Evolutionary conservation across 768 basidiomycete genomes (phyloP).

Genomic region (Boletus coccyginus): DNA sequence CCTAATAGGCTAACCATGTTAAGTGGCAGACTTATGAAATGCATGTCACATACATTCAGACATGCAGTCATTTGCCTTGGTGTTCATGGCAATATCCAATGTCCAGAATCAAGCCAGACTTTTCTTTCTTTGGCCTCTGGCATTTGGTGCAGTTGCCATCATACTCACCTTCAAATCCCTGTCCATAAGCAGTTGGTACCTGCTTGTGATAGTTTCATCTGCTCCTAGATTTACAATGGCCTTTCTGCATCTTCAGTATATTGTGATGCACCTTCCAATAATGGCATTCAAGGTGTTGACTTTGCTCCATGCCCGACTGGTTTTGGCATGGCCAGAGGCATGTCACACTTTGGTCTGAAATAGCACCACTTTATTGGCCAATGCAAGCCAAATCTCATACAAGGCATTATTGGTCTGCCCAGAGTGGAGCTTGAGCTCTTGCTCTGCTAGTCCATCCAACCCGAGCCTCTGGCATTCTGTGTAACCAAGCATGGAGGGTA

Average conservation of each 20-base stretch:
- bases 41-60: too few species aligned
- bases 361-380: not conserved
- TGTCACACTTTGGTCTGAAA: not conserved
- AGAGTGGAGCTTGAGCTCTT: not conserved
- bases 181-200: not conserved
- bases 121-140: too few species aligned
- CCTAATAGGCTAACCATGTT: too few species aligned
- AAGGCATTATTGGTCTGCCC: not conserved
- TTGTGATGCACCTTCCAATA: not conserved
- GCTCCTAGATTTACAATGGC: not conserved
- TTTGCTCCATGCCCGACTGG: not conserved
- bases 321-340: not conserved
- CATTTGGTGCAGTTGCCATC: too few species aligned
- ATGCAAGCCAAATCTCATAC: not conserved
- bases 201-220: not conserved
- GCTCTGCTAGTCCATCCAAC: fast-evolving
- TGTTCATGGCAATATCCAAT: too few species aligned
- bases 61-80: too few species aligned
- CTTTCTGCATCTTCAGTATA: not conserved
- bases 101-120: too few species aligned
- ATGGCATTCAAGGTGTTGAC: not conserved
- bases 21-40: too few species aligned
- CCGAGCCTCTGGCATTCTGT: not conserved
- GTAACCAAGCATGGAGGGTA: not conserved
- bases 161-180: not conserved